Conservation (phyloP, 768 basidiomycete genomes). For the Phylloporus arenicola region DNA sequence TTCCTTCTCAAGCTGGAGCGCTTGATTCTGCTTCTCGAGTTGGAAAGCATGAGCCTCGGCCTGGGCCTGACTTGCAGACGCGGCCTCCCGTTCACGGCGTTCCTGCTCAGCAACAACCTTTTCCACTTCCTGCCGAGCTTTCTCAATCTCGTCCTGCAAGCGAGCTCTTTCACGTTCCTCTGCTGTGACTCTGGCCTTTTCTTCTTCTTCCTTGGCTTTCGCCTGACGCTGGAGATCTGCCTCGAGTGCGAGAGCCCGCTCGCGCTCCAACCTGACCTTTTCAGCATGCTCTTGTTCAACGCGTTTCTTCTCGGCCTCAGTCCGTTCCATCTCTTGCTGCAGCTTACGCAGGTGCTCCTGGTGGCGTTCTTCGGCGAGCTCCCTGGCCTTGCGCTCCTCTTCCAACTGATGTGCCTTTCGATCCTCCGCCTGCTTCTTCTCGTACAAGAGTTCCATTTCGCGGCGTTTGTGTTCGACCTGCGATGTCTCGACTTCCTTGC, state of each 20-base stretch:
- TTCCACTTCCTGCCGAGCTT: conserved; percentile 24
- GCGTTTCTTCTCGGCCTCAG: conserved; percentile 20
- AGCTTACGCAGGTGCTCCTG: conserved; percentile 27
- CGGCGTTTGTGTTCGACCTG: conserved; percentile 25
- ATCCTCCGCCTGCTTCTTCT: conserved; percentile 25
- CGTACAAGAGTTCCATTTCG: conserved; percentile 24
- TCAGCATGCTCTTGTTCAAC: conserved; percentile 22
- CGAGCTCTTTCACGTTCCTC: conserved; percentile 29
- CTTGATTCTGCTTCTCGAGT: conserved; percentile 21
- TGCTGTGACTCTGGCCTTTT: conserved; percentile 13
- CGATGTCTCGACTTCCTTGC: conserved; percentile 25
- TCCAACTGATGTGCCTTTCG: conserved; percentile 26
- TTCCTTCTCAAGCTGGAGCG: conserved; percentile 23
- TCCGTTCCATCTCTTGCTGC: conserved; percentile 23
- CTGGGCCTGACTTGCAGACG: conserved; percentile 20
- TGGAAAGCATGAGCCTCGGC: conserved; percentile 21
- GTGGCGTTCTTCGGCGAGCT: conserved; percentile 25
- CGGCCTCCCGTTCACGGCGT: conserved; percentile 23
- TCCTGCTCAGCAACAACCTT: conserved; percentile 21
- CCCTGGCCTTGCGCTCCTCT: conserved; percentile 28
- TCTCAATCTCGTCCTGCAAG: conserved; percentile 26
- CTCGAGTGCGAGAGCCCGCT: conserved; percentile 28
- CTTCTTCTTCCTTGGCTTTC: conserved; percentile 23
- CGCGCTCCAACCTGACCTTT: conserved; percentile 23
- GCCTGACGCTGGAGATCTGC: conserved; percentile 26